Percentiles rank a stretch among this genome's conserved stretches.
These are phyloP conservation scores for Oemleria cerasiformis DNA, from an alignment of 306 rosid species.

Conservation along the genomic window DNA sequence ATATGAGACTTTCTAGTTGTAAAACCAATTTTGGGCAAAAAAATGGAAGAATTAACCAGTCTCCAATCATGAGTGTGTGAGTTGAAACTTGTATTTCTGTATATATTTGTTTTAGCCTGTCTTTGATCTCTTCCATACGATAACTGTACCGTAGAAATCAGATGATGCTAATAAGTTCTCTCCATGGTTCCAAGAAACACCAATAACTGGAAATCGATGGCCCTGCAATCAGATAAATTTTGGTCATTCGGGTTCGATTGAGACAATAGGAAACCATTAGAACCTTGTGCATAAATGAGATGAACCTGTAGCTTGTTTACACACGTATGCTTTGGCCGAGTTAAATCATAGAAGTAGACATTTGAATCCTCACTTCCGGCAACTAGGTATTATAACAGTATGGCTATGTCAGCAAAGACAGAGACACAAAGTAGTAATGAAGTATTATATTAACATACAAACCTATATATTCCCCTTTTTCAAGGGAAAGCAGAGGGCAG, in stretches of 20 bases:
- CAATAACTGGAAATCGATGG: slow-evolving; percentile 89
- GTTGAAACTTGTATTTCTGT: slow-evolving; percentile 3
- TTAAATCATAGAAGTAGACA: slow-evolving; percentile 93
- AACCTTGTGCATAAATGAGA: slow-evolving; percentile 18
- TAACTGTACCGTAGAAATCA: slow-evolving; percentile 82
- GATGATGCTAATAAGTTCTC: slow-evolving; percentile 92
- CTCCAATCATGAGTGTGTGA: neutral
- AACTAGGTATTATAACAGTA: slow-evolving; percentile 45
- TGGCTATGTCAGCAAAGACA: slow-evolving; percentile 30
- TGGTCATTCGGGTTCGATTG: slow-evolving; percentile 23
- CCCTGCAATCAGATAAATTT: slow-evolving; percentile 55
- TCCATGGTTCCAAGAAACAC: slow-evolving; percentile 92
- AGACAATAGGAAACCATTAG: slow-evolving; percentile 4
- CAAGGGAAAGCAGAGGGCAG: slow-evolving; percentile 93
- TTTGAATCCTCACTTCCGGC: slow-evolving; percentile 98
- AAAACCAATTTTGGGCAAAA: neutral
- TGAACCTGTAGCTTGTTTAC: slow-evolving; percentile 95
- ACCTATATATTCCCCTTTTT: slow-evolving; percentile 96
- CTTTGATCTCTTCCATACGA: slow-evolving; percentile 95
- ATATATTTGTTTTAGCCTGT: slow-evolving; percentile 35
- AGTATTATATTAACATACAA: slow-evolving; percentile 20
- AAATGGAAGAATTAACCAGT: slow-evolving; percentile 9
- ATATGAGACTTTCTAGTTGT: neutral
- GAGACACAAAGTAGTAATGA: neutral
- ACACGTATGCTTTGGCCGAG: slow-evolving; percentile 87